Evolutionary conservation across 768 basidiomycete genomes (phyloP), one percentile per base, ranked within the genome.

Genomic region (Mycena polygramma): DNA sequence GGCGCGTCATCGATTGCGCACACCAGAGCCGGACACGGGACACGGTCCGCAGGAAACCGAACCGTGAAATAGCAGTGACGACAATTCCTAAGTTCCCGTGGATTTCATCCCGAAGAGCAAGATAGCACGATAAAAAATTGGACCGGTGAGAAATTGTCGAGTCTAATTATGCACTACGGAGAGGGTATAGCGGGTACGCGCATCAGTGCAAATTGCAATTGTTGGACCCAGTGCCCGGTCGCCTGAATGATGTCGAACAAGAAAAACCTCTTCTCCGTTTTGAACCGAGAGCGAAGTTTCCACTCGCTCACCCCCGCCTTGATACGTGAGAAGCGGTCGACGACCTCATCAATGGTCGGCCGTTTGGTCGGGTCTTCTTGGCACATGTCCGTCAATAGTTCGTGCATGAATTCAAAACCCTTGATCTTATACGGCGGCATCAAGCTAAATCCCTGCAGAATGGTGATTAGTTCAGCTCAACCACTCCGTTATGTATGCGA

Each of bases 271-370:
- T 22, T 49, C 48, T 49, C 22, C 48, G 15, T 4, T 14, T 7
- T n/a, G n/a, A 39, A 14, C 7, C 54, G 54, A 9, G 63, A 65
- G 4, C 63, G 55, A 17, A 65, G 55, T 26, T 48, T 57, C n/a
- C 54, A 49, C 26, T 9, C 4, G 14, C 54, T 65, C 13, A 65
- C 9, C 6, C 35, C 54, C 43, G 22, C 45, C 22, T 36, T 49
- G 17, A 43, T 10, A 10, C n/a, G 17, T 4, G 41, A 24, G 78
- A 84, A 81, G 1, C 77, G 77, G 1, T 54, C 10, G 0, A 83
- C 77, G 7, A 80, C 81, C 35, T 80, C 75, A 20, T 82, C 77
- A 67, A 83, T 83, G 0, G 71, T 80, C 0, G 83, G 83, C 20
- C 84, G 77, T 57, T 78, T 77, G 0, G 69, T 24, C 0, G 83